Evolutionary conservation across 2,329 filamentous ascomycete genomes (phyloP), one percentile per base, ranked within the genome.

Genomic region (Corynespora cassiicola): DNA sequence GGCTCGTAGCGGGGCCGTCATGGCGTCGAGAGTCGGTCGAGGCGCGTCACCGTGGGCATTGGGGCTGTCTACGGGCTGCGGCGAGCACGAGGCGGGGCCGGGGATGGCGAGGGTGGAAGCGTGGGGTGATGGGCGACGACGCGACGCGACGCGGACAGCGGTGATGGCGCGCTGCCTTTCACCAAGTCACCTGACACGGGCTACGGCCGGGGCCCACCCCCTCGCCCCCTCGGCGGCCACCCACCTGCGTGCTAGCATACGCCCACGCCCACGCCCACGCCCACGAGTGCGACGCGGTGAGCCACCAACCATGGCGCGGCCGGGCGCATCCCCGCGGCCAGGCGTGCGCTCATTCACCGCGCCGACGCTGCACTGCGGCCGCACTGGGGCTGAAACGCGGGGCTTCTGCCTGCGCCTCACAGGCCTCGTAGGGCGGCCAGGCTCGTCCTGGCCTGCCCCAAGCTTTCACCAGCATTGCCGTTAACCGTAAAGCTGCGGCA

Each of bases 1-100:
- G 45, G 45, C 43, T 14, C 53, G 56, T 4, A 51, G 30, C 5
- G 50, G 52, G 1, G 58, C 55, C 19, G 61, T 61, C 63, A 67
- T 65, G 6, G 49, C 42, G 49, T 19, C 7, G 12, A 7, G 2
- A 10, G 19, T 15, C 14, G 42, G 24, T 3, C 17, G 15, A 21
- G 30, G 49, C 51, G 57, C 50, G 50, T n/a, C n/a, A n/a, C 47
- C 20, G 29, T 7, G 7, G 3, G 11, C 14, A 11, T n/a, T 17
- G 24, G 11, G 6, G 28, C 10, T 7, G 23, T 9, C 23, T 23
- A 28, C 23, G 19, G 5, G 27, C 19, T 25, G 27, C 7, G 33
- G 21, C 23, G 46, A 37, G 42, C 42, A 42, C 23, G 28, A 18
- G 42, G 34, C 25, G 36, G 25, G 38, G 26, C 7, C 26, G 40